Percentiles rank a stretch among this genome's conserved stretches.
phyloP scores from a whole-genome alignment of 371 early-diverging fungal genomes.

The Mucor indicus region DNA sequence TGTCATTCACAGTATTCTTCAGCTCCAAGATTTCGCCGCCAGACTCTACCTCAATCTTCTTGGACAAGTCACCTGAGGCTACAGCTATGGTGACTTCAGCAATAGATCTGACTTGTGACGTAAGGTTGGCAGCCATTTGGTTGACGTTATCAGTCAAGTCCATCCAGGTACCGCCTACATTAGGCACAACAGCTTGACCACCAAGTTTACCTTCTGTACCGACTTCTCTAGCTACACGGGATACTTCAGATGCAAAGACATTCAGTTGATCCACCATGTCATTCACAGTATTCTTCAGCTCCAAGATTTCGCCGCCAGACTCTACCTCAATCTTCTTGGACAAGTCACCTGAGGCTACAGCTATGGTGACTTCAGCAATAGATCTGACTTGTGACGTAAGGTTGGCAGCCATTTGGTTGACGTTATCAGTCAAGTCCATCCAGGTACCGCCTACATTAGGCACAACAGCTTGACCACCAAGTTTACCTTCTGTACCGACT shows the following conservation, averaged over 20 bases:
- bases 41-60: slow-evolving; percentile 22
- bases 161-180: slow-evolving; percentile 32
- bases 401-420: slow-evolving; percentile 39
- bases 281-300: slow-evolving; percentile 41
- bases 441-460: slow-evolving; percentile 36
- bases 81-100: slow-evolving; percentile 20
- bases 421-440: slow-evolving; percentile 41
- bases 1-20: slow-evolving; percentile 33
- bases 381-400: slow-evolving; percentile 41
- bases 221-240: slow-evolving; percentile 37
- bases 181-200: slow-evolving; percentile 15
- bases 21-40: slow-evolving; percentile 36
- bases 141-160: slow-evolving; percentile 26
- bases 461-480: slow-evolving; percentile 35
- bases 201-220: slow-evolving; percentile 29
- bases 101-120: slow-evolving; percentile 21
- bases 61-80: slow-evolving; percentile 28
- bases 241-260: slow-evolving; percentile 22
- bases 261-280: slow-evolving; percentile 33
- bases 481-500: slow-evolving; percentile 31
- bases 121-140: slow-evolving; percentile 24
- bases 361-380: slow-evolving; percentile 36
- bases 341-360: slow-evolving; percentile 40
- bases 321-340: slow-evolving; percentile 31
- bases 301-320: slow-evolving; percentile 39